Evolutionary conservation across 257 asterid species (phyloP).

Genomic region (Sherardia arvensis): DNA sequence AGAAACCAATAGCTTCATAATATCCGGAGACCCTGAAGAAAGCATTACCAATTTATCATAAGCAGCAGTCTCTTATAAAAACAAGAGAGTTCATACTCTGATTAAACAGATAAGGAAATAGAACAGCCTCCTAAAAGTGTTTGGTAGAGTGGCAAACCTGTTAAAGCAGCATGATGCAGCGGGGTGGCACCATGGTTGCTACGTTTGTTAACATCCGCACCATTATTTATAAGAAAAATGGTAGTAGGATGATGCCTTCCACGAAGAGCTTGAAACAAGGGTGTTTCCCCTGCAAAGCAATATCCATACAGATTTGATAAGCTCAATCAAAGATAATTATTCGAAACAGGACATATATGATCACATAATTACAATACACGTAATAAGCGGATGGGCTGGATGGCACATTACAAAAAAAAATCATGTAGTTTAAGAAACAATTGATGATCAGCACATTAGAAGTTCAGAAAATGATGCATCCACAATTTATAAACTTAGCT

Average conservation of each 20-base stretch:
- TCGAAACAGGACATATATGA: background rate
- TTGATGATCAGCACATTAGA: no score
- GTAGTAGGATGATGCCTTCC: constrained; percentile 1
- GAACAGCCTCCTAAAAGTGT: background rate
- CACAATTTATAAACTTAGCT: no score
- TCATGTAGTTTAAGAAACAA: no score
- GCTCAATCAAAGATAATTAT: background rate
- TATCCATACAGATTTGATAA: background rate
- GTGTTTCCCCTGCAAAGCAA: constrained; percentile 15
- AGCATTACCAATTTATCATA: background rate
- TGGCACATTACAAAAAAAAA: background rate
- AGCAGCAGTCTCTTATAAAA: background rate
- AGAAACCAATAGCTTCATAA: constrained; percentile 3
- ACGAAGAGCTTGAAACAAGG: constrained; percentile 15
- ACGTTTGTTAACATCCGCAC: constrained; percentile 9
- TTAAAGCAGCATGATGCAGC: constrained; percentile 15
- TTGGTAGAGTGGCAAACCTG: constrained; percentile 1
- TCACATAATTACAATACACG: background rate
- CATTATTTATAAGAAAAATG: constrained; percentile 11
- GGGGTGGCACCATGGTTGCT: constrained; percentile 3
- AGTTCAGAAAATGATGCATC: no score
- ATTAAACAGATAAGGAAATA: background rate
- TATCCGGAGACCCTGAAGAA: constrained; percentile 2
- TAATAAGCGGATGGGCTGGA: background rate
- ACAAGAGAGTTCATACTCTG: background rate